Base-by-base conservation (phyloP, 2,329 filamentous ascomycete species). In the Lachnellula arida region DNA sequence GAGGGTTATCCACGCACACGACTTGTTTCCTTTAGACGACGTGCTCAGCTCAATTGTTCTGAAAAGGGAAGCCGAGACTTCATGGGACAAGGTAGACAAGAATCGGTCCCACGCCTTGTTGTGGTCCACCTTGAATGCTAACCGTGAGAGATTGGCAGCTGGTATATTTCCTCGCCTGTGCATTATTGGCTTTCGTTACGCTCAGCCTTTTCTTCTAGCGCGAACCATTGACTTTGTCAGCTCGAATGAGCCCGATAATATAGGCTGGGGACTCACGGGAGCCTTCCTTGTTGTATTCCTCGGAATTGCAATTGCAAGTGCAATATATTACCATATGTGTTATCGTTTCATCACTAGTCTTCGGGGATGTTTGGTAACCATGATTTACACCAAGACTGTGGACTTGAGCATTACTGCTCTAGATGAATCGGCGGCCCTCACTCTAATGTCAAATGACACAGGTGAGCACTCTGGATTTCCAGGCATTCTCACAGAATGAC, bases 381-480 rank as follows among this genome's bases (percentile, higher is more conserved):
- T 59, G 17, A 64, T 69, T 8, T 70, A 69, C 52, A 54, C 53
- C 23, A 60, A 69, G 46, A 68, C 66, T 32, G 46, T 67, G 12
- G 55, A 63, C 22, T 54, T 69, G 25, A 59, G 51, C 5, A 59
- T 66, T 22, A 65, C 57, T 1, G 54, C 48, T 11, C 42, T 66
- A 2, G 60, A 67, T 37, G 64, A 67, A 46, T 63, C 62, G 5
- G 64, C 62, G 23, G 63, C 64, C 12, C 58, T 69, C 11, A 68
- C 68, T 44, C 53, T 70, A 15, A 69, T 70, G 63, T 42, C 68
- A 15, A 56, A 56, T n/a, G 63, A 65, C 49, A 58, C 63, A 55
- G 39, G 35, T 32, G 15, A 32, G 37, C 23, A 6, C 43, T 7
- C 15, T 12, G 14, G 17, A 28, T 46, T 3, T 23, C 46, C 46